Evolutionary conservation across 345 rosid genomes (phyloP), one percentile per base, ranked within the genome.

Genomic region (Aquilaria sinensis): DNA sequence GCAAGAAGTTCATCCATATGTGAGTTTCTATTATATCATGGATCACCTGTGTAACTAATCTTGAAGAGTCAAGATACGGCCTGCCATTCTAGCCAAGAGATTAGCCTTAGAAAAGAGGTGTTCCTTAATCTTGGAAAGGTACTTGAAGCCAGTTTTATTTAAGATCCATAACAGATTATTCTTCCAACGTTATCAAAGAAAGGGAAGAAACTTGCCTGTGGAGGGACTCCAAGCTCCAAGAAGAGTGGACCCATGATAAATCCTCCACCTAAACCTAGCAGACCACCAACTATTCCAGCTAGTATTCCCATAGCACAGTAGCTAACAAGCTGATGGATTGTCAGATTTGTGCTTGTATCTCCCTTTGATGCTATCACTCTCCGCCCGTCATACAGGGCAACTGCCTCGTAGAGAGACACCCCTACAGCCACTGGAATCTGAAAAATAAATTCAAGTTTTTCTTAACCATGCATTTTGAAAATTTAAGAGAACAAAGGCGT

Each of bases 211-310:
- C 64, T 57, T 34, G 85, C 92, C 83, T 89, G 92, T 61, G 96
- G 90, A 15, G 96, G 92, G 49, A 86, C 63, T 49, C 93, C 93
- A 14, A 85, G 75, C 71, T 88, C 92, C 52, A 89, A 66, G 72
- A 88, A 88, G 58, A 88, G 77, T 15, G 92, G 92, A 31, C 96
- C 92, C 86, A 84, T 78, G 52, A 86, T 86, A 74, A 86, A 89
- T 53, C 93, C 93, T 68, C 96, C 96, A 7, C 92, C 92, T 62
- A 88, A 72, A 61, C 96, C 96, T 32, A 88, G 89, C 55, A 88
- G 72, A 11, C 96, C 96, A 56, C 92, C 92, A 6, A 88, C 92
- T 13, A 89, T 4, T 9, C 92, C 96, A 16, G 93, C 96, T 30
- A 84, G 23, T 58, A 84, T 60, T 10, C 96, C 96, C 12, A 73